These are phyloP conservation scores for Zalerion maritima DNA, from an alignment of 495 filamentous ascomycete species.

Conservation along the genomic window DNA sequence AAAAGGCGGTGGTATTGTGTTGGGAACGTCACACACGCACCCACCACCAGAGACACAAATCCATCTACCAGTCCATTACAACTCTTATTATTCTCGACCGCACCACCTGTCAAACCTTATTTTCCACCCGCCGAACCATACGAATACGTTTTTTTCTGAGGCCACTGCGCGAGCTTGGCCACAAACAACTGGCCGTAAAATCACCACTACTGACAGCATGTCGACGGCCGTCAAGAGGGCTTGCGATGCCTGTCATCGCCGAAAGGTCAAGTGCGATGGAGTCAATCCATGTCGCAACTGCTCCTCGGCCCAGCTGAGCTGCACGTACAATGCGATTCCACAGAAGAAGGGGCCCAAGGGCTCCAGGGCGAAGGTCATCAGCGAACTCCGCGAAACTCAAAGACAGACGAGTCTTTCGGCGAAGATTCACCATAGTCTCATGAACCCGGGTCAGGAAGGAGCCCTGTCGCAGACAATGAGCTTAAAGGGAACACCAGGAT, in stretches of 20 bases:
- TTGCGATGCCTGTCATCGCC: conserved; percentile 71
- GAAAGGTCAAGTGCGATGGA: conserved; percentile 69
- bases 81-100: too few species aligned
- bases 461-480: conserved; percentile 29
- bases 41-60: too few species aligned
- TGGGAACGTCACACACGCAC: too few species aligned
- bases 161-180: too few species aligned
- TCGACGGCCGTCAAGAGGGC: conserved; percentile 49
- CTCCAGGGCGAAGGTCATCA: conserved; percentile 68
- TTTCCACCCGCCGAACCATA: too few species aligned
- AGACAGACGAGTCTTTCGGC: conserved; percentile 41
- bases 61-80: too few species aligned
- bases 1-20: too few species aligned
- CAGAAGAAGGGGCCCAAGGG: conserved; percentile 83
- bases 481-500: conserved; percentile 34
- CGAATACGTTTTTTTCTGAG: too few species aligned
- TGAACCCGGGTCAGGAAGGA: conserved; percentile 27
- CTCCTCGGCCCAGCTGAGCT: conserved; percentile 47
- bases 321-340: conserved; percentile 71
- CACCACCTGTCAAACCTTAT: too few species aligned
- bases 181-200: too few species aligned
- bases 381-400: conserved; percentile 54
- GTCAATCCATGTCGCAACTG: conserved; percentile 61
- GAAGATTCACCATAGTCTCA: conserved; percentile 28
- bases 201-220: conserved; percentile 18